Evolutionary conservation across 768 basidiomycete genomes (phyloP).

Genomic region (Hygrophorus russula): DNA sequence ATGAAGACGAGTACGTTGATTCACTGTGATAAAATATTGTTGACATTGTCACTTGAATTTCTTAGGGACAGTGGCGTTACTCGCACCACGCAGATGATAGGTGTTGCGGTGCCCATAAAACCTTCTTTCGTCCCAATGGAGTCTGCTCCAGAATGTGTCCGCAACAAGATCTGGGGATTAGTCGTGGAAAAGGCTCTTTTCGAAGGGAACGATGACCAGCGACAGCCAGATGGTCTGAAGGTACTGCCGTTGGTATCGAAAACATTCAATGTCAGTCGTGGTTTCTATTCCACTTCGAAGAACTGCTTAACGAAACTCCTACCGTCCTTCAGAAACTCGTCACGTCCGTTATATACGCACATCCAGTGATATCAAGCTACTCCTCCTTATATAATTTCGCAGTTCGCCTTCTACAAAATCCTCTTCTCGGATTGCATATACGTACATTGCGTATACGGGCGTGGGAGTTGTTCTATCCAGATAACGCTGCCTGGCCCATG

Average conservation of each 20-base stretch:
- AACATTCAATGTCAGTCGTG: constrained; percentile 1
- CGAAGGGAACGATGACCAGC: neutral
- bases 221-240: no score
- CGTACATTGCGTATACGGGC: neutral
- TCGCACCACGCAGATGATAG: no score
- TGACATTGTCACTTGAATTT: no score
- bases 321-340: no score
- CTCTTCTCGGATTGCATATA: neutral
- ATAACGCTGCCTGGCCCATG: neutral
- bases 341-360: neutral
- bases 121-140: neutral
- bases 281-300: no score
- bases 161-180: neutral
- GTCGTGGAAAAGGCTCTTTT: neutral
- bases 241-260: constrained; percentile 1
- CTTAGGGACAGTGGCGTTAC: no score
- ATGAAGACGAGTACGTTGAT: no score
- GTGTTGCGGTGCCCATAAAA: neutral
- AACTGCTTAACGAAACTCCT: no score
- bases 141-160: neutral
- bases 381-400: neutral
- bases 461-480: neutral
- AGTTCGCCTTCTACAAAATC: neutral
- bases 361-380: neutral
- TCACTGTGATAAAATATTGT: no score